Evolutionary conservation across 2,329 filamentous ascomycete genomes (phyloP).

Genomic region (Xylariomycetidae sp.): DNA sequence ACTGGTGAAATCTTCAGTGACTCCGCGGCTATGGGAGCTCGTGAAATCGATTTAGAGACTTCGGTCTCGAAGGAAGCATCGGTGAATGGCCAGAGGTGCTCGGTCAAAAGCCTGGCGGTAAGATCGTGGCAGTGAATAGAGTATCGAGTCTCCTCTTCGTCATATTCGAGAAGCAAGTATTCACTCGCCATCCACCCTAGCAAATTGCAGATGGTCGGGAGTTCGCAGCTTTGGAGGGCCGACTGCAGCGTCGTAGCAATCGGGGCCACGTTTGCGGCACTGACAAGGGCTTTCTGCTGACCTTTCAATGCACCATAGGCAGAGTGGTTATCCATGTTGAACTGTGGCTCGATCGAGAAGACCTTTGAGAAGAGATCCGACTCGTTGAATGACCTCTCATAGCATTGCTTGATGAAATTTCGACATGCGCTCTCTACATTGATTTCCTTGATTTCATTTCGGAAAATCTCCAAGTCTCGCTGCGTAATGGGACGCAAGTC

Average conservation of each 20-base stretch:
- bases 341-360: slow-evolving; percentile 52
- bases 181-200: slow-evolving; percentile 56
- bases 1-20: slow-evolving; percentile 47
- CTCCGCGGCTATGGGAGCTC: slow-evolving; percentile 40
- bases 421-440: slow-evolving; percentile 51
- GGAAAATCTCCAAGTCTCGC: slow-evolving; percentile 50
- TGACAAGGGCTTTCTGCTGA: slow-evolving; percentile 47
- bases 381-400: slow-evolving; percentile 54
- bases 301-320: slow-evolving; percentile 47
- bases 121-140: slow-evolving; percentile 51
- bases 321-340: slow-evolving; percentile 44
- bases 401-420: slow-evolving; percentile 56
- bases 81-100: slow-evolving; percentile 54
- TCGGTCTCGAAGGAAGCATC: slow-evolving; percentile 52
- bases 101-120: slow-evolving; percentile 49
- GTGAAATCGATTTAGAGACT: slow-evolving; percentile 50
- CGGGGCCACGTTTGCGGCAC: slow-evolving; percentile 49
- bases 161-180: slow-evolving; percentile 50
- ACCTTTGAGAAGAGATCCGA: slow-evolving; percentile 48
- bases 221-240: slow-evolving; percentile 40
- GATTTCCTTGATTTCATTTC: slow-evolving; percentile 43
- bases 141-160: slow-evolving; percentile 51
- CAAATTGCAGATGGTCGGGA: slow-evolving; percentile 49
- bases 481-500: slow-evolving; percentile 49
- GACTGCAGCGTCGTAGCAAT: slow-evolving; percentile 46